phyloP scores from a whole-genome alignment of 352 stramenopile genomes.

The Globisporangium mamillatum region DNA sequence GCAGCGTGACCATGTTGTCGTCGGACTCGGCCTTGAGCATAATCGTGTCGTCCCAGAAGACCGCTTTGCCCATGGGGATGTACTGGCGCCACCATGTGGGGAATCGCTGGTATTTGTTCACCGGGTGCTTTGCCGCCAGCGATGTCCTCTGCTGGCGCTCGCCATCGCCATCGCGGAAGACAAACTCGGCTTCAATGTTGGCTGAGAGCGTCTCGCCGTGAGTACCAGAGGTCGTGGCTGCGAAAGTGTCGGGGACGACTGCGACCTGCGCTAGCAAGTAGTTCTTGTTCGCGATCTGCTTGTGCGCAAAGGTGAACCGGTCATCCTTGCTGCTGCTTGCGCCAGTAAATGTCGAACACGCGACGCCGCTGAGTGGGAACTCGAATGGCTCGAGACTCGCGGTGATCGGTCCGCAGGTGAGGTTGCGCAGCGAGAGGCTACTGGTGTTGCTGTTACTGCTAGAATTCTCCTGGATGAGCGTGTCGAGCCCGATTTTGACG shows the following conservation, averaged over 20 bases:
- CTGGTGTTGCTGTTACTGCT: slow-evolving; percentile 14
- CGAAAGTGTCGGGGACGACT: slow-evolving; percentile 21
- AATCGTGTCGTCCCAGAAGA: slow-evolving; percentile 77
- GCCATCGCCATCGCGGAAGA: slow-evolving; percentile 34
- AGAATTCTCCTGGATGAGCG: slow-evolving; percentile 42
- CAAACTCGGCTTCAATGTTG: slow-evolving; percentile 43
- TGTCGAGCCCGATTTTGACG: slow-evolving; percentile 62
- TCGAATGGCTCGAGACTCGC: slow-evolving; percentile 48
- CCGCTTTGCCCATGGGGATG: slow-evolving; percentile 50
- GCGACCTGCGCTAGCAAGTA: slow-evolving; percentile 46
- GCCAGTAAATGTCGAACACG: slow-evolving; percentile 46
- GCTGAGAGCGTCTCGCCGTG: slow-evolving; percentile 20
- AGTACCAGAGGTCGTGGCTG: slow-evolving; percentile 1
- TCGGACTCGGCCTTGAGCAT: slow-evolving; percentile 50
- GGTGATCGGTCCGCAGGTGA: slow-evolving; percentile 64
- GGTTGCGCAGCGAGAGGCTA: slow-evolving; percentile 46
- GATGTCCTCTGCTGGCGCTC: neutral
- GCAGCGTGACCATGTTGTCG: slow-evolving; percentile 41
- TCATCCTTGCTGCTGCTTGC: slow-evolving; percentile 32
- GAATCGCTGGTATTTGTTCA: slow-evolving; percentile 38
- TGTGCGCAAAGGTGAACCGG: slow-evolving; percentile 56
- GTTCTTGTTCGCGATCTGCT: slow-evolving; percentile 46
- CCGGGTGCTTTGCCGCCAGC: slow-evolving; percentile 28
- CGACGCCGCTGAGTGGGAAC: slow-evolving; percentile 41
- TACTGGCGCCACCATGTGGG: slow-evolving; percentile 59